These are phyloP conservation scores for Erodium chrysanthum DNA, from an alignment of 441 rosid species.

Conservation along the genomic window DNA sequence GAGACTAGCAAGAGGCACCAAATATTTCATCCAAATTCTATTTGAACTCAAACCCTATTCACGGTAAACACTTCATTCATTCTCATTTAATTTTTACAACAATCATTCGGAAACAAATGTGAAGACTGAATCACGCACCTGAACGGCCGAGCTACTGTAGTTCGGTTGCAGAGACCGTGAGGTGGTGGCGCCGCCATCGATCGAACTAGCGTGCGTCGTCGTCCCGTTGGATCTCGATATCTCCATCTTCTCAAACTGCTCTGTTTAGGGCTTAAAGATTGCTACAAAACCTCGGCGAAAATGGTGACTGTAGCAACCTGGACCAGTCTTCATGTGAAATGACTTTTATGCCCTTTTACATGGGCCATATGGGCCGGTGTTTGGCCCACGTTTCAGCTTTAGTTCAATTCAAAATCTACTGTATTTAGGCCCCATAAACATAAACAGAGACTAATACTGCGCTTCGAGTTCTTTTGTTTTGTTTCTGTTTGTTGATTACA, in stretches of 20 bases:
- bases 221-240: conserved; percentile 24
- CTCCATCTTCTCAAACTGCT: conserved; percentile 25
- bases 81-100: neutral
- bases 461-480: no score
- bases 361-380: no score
- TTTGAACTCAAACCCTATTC: neutral
- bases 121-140: conserved; percentile 23
- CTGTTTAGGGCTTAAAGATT: neutral
- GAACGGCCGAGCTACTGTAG: conserved; percentile 39
- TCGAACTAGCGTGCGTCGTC: conserved; percentile 13
- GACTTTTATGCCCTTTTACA: no score
- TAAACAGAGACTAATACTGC: no score
- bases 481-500: no score
- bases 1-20: neutral
- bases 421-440: no score
- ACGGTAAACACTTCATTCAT: neutral
- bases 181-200: conserved; percentile 16
- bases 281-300: neutral
- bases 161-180: conserved; percentile 32
- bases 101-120: neutral
- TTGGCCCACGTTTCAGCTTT: no score
- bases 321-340: no score
- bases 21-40: neutral
- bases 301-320: conserved; percentile 7
- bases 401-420: no score